Evolutionary conservation across 306 rosid genomes (phyloP), one percentile per base, ranked within the genome.

Genomic region (Betula pendula): DNA sequence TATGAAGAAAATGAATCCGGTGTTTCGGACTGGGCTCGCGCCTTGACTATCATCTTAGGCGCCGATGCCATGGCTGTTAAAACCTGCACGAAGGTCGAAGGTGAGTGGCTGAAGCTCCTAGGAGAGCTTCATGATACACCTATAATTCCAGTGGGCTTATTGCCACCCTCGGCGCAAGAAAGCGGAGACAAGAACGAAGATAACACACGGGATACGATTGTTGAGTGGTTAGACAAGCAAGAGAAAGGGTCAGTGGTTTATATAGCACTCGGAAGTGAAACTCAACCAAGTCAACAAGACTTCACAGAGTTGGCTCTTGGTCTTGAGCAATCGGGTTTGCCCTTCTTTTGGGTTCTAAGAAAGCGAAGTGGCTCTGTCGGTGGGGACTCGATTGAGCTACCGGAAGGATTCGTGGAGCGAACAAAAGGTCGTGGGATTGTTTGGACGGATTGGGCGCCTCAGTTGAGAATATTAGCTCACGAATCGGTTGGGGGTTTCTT

Each of bases 311-410:
- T 90, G 47, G 90, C 85, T 47, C 79, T 86, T 8, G 90, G 89
- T 53, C 78, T 88, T 38, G 92, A 90, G 70, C 80, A 76, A 25
- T 88, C 92, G 0, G 79, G 77, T 3, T 70, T 88, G 76, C 82
- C 91, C 4, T 88, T 86, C 84, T 85, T 90, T 59, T 90, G 96
- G 96, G 96, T 71, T 15, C 58, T 85, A 22, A 85, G 88, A 68
- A 81, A 67, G 9, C 82, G 71, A 0, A 69, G 66, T 1, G 77
- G 71, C 4, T 9, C 43, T 5, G 24, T 3, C 1, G 75, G 81
- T 53, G 70, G 25, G 8, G 87, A 76, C 16, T 74, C 4, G 1
- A 68, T 74, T 27, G 76, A 78, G 81, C 72, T 90, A 63, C 92
- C 91, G 6, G 76, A 81, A 0, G 90, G 91, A 33, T 90, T 90